Percentiles rank a stretch among this genome's conserved stretches.
Conservation (phyloP, 139 green algal species). For the Picochlorum sp. region DNA sequence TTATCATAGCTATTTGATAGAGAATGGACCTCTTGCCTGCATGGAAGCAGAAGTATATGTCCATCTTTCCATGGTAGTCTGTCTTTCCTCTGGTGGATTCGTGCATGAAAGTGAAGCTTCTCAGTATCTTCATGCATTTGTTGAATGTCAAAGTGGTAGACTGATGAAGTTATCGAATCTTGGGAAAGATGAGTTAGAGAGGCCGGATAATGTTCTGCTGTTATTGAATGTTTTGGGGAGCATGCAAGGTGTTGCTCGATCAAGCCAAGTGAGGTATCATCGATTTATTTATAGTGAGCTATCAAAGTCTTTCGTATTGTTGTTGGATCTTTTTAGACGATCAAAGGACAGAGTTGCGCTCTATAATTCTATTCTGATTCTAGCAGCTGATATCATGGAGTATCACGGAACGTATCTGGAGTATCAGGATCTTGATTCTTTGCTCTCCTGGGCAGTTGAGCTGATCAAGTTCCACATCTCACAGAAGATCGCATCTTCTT, state of each 20-base stretch:
- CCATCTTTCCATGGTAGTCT: not conserved
- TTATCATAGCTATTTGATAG: slow-evolving; percentile 19
- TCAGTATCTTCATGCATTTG: no score
- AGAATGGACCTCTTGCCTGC: not conserved
- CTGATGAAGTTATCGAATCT: no score
- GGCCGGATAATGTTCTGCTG: no score
- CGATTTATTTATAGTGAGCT: no score
- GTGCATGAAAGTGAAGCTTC: no score
- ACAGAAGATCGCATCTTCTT: not conserved
- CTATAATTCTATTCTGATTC: slow-evolving; percentile 55
- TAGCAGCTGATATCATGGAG: slow-evolving; percentile 63
- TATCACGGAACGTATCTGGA: slow-evolving; percentile 6
- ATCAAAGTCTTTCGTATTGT: no score
- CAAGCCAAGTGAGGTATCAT: no score
- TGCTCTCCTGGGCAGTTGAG: slow-evolving; percentile 46
- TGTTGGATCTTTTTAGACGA: not conserved
- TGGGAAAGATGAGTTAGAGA: no score
- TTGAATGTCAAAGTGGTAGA: no score
- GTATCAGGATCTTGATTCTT: slow-evolving; percentile 2
- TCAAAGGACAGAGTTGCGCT: not conserved
- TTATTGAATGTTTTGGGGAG: no score
- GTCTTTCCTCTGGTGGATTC: not conserved
- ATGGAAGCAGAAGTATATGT: slow-evolving; percentile 8
- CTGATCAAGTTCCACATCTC: slow-evolving; percentile 27
- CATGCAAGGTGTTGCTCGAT: no score